phyloP scores from a whole-genome alignment of 2,329 filamentous ascomycete genomes.

The Epichloe amarillans region DNA sequence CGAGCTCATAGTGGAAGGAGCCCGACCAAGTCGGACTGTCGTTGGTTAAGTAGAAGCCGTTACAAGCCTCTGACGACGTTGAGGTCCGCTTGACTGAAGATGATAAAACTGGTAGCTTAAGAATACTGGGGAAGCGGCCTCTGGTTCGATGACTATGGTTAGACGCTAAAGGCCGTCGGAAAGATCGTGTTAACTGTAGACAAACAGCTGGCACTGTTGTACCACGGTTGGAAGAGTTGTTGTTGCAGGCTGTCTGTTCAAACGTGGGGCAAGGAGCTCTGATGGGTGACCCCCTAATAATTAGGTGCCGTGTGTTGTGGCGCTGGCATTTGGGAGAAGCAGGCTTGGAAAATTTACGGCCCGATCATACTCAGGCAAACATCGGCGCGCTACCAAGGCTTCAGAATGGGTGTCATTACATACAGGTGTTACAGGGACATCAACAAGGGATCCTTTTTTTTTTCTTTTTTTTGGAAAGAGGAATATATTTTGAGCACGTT shows the following conservation, averaged over 20 bases:
- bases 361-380: background rate
- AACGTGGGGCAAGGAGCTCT: background rate
- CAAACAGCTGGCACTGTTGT: background rate
- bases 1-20: conserved; percentile 24
- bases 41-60: background rate
- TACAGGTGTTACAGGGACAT: too few relatives aligned
- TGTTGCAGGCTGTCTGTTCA: background rate
- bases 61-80: background rate
- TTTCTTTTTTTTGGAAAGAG: too few relatives aligned
- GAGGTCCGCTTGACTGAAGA: background rate
- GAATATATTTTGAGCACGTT: too few relatives aligned
- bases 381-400: too few relatives aligned
- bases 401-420: too few relatives aligned
- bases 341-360: background rate
- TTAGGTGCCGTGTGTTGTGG: background rate
- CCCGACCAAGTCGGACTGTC: background rate
- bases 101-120: background rate
- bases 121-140: background rate
- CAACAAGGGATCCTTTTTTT: too few relatives aligned
- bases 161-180: background rate
- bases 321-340: background rate
- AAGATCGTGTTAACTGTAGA: background rate
- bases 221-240: background rate
- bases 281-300: background rate
- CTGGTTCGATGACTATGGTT: background rate